phyloP scores from a whole-genome alignment of 257 asterid species.

The Nicotiana noctiflora region DNA sequence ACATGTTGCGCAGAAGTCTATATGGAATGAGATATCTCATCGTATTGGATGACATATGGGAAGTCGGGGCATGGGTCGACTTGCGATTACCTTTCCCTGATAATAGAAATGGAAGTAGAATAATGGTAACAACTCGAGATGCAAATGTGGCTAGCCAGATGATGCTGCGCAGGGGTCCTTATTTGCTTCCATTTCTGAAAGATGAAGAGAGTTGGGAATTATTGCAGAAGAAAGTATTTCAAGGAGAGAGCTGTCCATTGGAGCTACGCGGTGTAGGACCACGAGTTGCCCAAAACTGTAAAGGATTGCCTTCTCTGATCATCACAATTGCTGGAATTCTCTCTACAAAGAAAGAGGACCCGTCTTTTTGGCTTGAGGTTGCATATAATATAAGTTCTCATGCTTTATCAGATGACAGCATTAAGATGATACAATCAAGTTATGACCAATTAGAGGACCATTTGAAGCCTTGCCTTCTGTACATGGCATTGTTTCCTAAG shows the following conservation, averaged over 20 bases:
- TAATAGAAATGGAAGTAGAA: too few relatives aligned
- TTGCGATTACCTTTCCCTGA: background rate
- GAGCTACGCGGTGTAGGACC: too few relatives aligned
- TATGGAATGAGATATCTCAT: background rate
- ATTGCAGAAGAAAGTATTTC: too few relatives aligned
- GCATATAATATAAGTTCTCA: background rate
- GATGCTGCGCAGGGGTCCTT: too few relatives aligned
- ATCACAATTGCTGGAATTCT: background rate
- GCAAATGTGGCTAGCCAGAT: too few relatives aligned
- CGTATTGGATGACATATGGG: background rate
- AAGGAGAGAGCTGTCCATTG: too few relatives aligned
- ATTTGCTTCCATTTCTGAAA: too few relatives aligned
- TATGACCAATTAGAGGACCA: background rate
- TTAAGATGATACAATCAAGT: background rate
- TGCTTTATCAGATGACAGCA: background rate
- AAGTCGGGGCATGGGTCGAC: background rate
- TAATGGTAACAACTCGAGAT: too few relatives aligned
- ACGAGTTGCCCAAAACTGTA: too few relatives aligned
- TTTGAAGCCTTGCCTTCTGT: background rate
- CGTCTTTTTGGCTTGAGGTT: background rate
- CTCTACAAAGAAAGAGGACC: background rate
- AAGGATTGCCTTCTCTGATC: too few relatives aligned
- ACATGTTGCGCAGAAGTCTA: background rate
- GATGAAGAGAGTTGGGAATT: too few relatives aligned
- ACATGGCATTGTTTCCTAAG: background rate